A percentile compares a stretch with the other conserved stretches of the same genome.
Conservation (phyloP, 1,284 basidiomycete species). For the Marasmius fiardii region DNA sequence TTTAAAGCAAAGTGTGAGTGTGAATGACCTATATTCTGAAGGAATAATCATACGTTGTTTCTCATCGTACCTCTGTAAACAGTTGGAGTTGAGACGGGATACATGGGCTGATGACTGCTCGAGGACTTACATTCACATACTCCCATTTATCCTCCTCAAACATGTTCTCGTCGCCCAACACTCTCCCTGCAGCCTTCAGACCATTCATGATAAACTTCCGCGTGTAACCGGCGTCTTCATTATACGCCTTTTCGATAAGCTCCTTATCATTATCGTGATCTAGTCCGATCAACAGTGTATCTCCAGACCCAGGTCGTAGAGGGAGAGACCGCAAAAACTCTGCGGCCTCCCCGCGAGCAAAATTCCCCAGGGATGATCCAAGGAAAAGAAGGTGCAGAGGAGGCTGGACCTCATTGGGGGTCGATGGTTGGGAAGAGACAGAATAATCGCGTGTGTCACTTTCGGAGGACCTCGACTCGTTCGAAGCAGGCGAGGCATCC, state of each 20-base stretch:
- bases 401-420: conserved; percentile 29
- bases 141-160: conserved; percentile 77
- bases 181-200: conserved; percentile 59
- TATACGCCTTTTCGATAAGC: conserved; percentile 79
- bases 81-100: background rate
- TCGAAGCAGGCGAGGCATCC: conserved; percentile 32
- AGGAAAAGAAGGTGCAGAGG: conserved; percentile 88
- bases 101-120: background rate
- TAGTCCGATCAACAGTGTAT: conserved; percentile 78
- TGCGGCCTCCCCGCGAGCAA: conserved; percentile 70
- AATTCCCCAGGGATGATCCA: conserved; percentile 95
- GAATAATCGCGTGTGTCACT: conserved; percentile 21
- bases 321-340: conserved; percentile 80
- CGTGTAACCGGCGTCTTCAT: conserved; percentile 80
- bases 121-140: conserved; percentile 53
- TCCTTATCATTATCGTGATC: conserved; percentile 77
- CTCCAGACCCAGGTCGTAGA: conserved; percentile 67
- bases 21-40: conserved; percentile 1
- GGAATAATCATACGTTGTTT: conserved; percentile 50
- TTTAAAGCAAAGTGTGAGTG: conserved; percentile 10
- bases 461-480: conserved; percentile 24
- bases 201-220: conserved; percentile 90
- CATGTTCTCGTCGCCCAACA: conserved; percentile 57
- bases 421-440: conserved; percentile 29
- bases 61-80: conserved; percentile 65